These are phyloP conservation scores for Eucalyptus curtisii DNA, from an alignment of 345 rosid species.

Conservation along the genomic window DNA sequence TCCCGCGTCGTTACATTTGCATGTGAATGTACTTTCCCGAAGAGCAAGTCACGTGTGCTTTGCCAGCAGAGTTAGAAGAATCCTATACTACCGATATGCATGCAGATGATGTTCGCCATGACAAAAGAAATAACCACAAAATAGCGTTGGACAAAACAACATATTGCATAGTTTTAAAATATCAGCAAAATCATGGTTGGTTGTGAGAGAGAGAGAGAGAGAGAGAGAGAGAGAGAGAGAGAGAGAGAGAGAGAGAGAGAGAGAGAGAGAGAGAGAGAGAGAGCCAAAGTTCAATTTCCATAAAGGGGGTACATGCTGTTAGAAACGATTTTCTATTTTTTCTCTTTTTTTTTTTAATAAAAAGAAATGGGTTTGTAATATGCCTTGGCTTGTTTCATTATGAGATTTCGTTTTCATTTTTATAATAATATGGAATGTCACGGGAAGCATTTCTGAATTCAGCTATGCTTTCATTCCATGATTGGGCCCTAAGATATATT, in stretches of 20 bases:
- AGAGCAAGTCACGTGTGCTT: constrained; percentile 41
- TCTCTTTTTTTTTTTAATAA: neutral
- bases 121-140: neutral
- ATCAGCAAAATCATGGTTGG: neutral
- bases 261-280: neutral
- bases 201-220: neutral
- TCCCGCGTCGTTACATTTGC: constrained; percentile 18
- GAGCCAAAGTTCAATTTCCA: neutral
- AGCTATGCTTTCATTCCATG: constrained; percentile 1
- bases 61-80: neutral
- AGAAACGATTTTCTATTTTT: neutral
- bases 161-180: neutral
- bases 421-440: constrained; percentile 20
- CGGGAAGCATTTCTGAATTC: constrained; percentile 32
- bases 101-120: neutral
- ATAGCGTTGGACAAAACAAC: neutral
- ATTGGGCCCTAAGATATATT: constrained; percentile 7
- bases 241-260: neutral
- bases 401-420: neutral
- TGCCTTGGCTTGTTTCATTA: neutral
- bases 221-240: neutral
- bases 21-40: constrained; percentile 58
- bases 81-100: neutral
- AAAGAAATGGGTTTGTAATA: neutral
- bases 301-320: neutral